A percentile compares a stretch with the other conserved stretches of the same genome.
Conservation (phyloP, 768 basidiomycete species). For the Peribolospora kevripleyi region DNA sequence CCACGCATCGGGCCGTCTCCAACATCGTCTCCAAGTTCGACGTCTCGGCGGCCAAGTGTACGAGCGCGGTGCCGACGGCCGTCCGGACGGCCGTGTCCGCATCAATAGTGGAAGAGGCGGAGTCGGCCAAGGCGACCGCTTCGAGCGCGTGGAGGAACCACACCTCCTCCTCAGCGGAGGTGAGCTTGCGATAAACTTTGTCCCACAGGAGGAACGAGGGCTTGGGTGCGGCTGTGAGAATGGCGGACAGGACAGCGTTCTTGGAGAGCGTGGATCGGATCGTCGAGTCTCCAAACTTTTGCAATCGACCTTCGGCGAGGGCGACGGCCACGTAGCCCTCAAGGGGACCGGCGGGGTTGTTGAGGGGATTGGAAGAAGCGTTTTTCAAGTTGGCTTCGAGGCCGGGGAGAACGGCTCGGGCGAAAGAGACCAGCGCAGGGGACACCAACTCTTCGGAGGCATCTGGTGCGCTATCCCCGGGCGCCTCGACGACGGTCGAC, state of each 20-base stretch:
- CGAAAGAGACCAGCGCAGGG: constrained; percentile 20
- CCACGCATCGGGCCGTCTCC: constrained; percentile 25
- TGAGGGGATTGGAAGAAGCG: constrained; percentile 36
- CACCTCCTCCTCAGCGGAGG: constrained; percentile 33
- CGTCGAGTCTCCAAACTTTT: constrained; percentile 3
- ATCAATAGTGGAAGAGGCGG: constrained; percentile 25
- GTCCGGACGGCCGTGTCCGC: constrained; percentile 33
- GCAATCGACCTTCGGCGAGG: constrained; percentile 16
- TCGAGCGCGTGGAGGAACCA: constrained; percentile 54
- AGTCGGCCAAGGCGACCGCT: constrained; percentile 16
- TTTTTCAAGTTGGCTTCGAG: constrained; percentile 49
- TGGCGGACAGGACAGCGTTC: constrained; percentile 14
- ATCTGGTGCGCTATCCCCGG: constrained; percentile 20
- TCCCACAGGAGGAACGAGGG: constrained; percentile 74
- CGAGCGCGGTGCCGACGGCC: constrained; percentile 38
- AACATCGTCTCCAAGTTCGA: constrained; percentile 32
- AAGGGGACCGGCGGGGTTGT: constrained; percentile 37
- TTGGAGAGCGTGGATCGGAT: constrained; percentile 4
- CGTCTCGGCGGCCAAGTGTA: constrained; percentile 44
- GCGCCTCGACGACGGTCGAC: constrained; percentile 17
- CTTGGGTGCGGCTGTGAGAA: constrained; percentile 30
- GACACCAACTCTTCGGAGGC: no score
- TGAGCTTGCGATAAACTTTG: constrained; percentile 53
- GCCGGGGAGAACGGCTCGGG: constrained; percentile 31
- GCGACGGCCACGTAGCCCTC: constrained; percentile 65